Evolutionary conservation across 768 basidiomycete species (phyloP).

Genomic region (Bullera alba): DNA sequence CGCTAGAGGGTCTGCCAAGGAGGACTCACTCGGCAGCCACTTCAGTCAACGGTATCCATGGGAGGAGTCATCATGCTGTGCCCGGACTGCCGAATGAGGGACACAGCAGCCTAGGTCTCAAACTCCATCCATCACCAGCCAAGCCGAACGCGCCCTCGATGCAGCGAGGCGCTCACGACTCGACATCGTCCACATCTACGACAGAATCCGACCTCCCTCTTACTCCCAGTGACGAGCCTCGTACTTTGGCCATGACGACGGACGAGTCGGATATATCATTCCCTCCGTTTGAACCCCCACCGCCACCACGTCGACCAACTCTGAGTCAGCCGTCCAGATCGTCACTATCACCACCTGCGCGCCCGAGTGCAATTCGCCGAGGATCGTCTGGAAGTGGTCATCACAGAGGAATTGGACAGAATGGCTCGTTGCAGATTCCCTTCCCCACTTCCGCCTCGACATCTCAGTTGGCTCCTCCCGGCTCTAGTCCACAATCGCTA

Average conservation of each 20-base stretch:
- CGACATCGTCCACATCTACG: constrained; percentile 33
- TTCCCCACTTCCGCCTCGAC: constrained; percentile 26
- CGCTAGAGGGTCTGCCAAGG: constrained; percentile 32
- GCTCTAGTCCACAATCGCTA: constrained; percentile 7
- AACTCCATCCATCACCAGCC: constrained; percentile 23
- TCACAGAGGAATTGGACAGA: constrained; percentile 23
- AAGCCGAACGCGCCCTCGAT: constrained; percentile 10
- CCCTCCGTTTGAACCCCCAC: constrained; percentile 16
- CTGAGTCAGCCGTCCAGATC: no score
- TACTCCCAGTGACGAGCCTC: constrained; percentile 30
- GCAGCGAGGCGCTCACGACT: constrained; percentile 21
- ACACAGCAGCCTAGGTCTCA: constrained; percentile 29
- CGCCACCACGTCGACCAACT: background rate
- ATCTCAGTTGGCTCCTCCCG: constrained; percentile 5
- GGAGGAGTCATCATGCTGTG: background rate
- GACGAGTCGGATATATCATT: constrained; percentile 11
- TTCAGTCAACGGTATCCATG: background rate
- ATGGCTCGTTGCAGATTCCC: constrained; percentile 38
- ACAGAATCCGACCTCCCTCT: constrained; percentile 25
- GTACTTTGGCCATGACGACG: background rate
- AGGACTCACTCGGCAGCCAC: constrained; percentile 5
- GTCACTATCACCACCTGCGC: constrained; percentile 10
- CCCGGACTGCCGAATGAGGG: constrained; percentile 10
- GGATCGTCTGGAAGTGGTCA: constrained; percentile 9
- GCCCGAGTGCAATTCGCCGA: constrained; percentile 5